Evolutionary conservation across 306 rosid genomes (phyloP), one percentile per base, ranked within the genome.

Genomic region (Hylodesmum podocarpum): DNA sequence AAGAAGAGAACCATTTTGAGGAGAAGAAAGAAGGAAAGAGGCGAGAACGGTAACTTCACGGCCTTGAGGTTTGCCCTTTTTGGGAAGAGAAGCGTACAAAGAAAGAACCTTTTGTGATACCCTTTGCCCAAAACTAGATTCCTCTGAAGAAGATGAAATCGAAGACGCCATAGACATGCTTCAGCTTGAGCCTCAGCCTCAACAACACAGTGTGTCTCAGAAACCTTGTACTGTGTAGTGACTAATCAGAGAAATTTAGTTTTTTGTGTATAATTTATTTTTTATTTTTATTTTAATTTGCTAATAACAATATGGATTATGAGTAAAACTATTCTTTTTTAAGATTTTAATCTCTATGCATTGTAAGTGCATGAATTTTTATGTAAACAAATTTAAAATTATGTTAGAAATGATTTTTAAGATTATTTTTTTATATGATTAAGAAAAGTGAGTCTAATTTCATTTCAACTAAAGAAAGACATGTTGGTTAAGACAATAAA

Each of bases 61-160:
- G 28, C 93, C 97, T 83, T 92, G 98, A 78, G 97, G 96, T 76
- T 90, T 92, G 1, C 98, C 98, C 84, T 95, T 95, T 80, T 90
- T 95, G 3, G 93, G 92, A 36, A 95, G 89, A 36, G 91, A 78
- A 31, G 64, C 77, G 85, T 95, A 92, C 37, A 88, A 44, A 43
- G 87, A 71, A 8, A 85, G 66, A 61, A 90, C 97, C 72, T 84
- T 84, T 70, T 81, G 81, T 0, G 93, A 88, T 11, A 90, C 87
- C 58, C 53, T 83, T 79, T 78, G 65, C 0, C 87, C 96, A 82
- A 85, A 89, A 22, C 27, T 47, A 15, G n/a, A 24, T 65, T 71
- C 84, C 0, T 77, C 72, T 13, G 75, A 66, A n/a, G 75, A 66
- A 59, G 83, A 69, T 18, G 84, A 31, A 67, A 79, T n/a, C 16